phyloP scores from a whole-genome alignment of 331 rosid species.

The Dryas integrifolia region DNA sequence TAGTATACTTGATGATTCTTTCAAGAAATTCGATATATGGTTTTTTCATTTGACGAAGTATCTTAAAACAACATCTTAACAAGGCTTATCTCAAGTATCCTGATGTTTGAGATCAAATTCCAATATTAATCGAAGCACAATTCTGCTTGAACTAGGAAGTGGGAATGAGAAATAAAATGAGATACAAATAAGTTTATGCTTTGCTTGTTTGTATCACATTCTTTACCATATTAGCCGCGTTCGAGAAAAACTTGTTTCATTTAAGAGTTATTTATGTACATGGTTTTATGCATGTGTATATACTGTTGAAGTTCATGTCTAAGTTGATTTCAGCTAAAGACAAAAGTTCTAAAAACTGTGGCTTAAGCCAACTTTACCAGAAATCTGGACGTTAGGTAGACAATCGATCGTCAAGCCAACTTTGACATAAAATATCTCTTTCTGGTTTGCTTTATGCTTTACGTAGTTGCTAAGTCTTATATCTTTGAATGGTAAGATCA shows the following conservation, averaged over 20 bases:
- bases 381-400: no score
- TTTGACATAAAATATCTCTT: no score
- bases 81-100: conserved; percentile 11
- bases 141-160: conserved; percentile 9
- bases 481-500: no score
- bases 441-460: no score
- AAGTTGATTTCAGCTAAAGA: no score
- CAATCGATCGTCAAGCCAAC: no score
- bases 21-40: neutral
- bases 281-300: neutral
- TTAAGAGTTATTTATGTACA: neutral
- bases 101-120: conserved; percentile 8
- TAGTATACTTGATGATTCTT: conserved; percentile 7
- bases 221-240: conserved; percentile 3
- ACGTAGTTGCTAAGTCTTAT: no score
- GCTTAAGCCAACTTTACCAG: no score
- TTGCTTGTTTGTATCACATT: conserved; percentile 8
- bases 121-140: neutral
- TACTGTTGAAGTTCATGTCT: no score
- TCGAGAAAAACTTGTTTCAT: neutral
- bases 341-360: no score
- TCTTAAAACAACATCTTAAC: conserved; percentile 1
- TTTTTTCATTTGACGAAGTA: conserved; percentile 11
- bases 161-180: neutral
- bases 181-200: neutral